phyloP scores from a whole-genome alignment of 2,329 filamentous ascomycete genomes.

The Cytospora schulzeri region DNA sequence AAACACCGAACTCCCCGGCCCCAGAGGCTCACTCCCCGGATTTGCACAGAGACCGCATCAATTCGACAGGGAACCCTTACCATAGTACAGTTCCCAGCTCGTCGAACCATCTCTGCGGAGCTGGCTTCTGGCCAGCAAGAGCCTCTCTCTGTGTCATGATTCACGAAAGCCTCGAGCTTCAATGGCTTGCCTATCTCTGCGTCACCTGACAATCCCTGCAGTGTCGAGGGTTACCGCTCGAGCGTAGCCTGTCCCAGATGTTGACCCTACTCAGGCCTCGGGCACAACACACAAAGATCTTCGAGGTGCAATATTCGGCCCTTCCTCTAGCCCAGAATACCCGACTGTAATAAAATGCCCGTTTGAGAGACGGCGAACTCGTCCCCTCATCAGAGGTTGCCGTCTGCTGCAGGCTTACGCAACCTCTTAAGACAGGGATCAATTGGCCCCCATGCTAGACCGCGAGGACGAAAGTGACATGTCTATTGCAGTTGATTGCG shows the following conservation, averaged over 20 bases:
- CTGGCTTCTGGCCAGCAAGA: constrained; percentile 18
- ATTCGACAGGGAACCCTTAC: constrained; percentile 19
- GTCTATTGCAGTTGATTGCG: constrained; percentile 8
- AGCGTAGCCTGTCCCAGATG: background rate
- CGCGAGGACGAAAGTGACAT: background rate
- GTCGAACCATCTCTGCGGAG: constrained; percentile 23
- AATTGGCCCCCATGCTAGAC: constrained; percentile 3
- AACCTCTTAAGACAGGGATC: constrained; percentile 22
- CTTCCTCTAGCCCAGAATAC: background rate
- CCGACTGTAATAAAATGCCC: background rate
- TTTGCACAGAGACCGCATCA: constrained; percentile 26
- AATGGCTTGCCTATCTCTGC: constrained; percentile 19
- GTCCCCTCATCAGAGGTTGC: background rate
- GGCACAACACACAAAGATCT: background rate
- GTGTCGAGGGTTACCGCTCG: background rate
- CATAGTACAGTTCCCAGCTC: constrained; percentile 11
- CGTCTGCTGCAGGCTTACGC: constrained; percentile 5
- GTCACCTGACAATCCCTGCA: constrained; percentile 3
- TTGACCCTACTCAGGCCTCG: background rate
- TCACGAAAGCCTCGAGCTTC: constrained; percentile 1
- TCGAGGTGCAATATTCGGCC: constrained; percentile 1
- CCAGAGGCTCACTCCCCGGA: constrained; percentile 26
- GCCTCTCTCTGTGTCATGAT: constrained; percentile 10
- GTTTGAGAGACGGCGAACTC: background rate
- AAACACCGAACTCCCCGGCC: constrained; percentile 24